Percentiles rank a stretch among this genome's conserved stretches.
These are phyloP conservation scores for Mucor plumbeus DNA, from an alignment of 371 early-diverging fungal genomes.

Conservation along the genomic window DNA sequence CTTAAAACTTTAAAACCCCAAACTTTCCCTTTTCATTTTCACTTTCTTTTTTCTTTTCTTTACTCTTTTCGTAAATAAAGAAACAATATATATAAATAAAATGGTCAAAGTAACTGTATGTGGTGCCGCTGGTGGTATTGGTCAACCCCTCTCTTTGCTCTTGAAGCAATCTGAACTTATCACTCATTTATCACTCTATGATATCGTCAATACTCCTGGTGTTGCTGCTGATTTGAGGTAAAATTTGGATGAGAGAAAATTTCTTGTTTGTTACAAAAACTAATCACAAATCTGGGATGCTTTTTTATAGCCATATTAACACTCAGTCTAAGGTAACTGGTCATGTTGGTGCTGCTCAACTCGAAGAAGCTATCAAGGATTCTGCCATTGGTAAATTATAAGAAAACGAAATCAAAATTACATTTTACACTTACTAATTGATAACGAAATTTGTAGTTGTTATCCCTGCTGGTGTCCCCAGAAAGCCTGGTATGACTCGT, in stretches of 20 bases:
- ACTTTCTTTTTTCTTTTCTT: constrained; percentile 31
- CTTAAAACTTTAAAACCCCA: constrained; percentile 12
- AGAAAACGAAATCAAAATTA: not conserved
- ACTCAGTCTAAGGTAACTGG: constrained; percentile 71
- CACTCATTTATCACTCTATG: constrained; percentile 72
- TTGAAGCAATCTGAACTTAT: constrained; percentile 77
- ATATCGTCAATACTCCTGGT: constrained; percentile 79
- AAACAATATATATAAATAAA: constrained; percentile 14
- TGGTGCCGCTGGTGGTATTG: constrained; percentile 93
- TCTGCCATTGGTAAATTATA: constrained; percentile 42
- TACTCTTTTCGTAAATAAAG: not conserved
- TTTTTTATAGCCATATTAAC: constrained; percentile 65
- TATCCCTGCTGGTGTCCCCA: constrained; percentile 99
- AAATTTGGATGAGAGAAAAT: not conserved
- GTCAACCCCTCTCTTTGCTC: constrained; percentile 88
- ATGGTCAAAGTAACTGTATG: constrained; percentile 81
- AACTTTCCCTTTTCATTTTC: constrained; percentile 25
- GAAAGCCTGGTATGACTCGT: constrained; percentile 99
- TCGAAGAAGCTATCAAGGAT: constrained; percentile 56
- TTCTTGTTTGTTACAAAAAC: not conserved
- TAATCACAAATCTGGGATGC: not conserved
- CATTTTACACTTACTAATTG: not conserved
- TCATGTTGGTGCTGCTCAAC: constrained; percentile 45
- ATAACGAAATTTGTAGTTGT: constrained; percentile 62
- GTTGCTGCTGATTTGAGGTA: constrained; percentile 78